Evolutionary conservation across 2,329 filamentous ascomycete genomes (phyloP), one percentile per base, ranked within the genome.

Genomic region (Botrytis fabae): DNA sequence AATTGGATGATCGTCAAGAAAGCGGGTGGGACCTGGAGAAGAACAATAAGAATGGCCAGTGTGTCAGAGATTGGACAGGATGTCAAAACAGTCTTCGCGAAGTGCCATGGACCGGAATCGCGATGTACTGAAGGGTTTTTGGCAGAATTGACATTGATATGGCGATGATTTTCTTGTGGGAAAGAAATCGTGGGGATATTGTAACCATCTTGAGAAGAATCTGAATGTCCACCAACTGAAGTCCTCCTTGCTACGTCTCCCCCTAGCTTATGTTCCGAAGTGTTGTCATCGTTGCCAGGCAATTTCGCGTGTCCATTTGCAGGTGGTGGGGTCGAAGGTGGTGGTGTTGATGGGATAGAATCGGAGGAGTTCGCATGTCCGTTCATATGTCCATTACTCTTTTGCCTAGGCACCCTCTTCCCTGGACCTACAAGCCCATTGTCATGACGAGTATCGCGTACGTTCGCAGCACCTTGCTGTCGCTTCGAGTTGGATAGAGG

Each of bases 51-150:
- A 80, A 98, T 97, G 81, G 95, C 94, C 83, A 98, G 93, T 75
- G 95, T 97, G 84, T 98, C 95, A 84, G 94, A 93, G 80, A 97
- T 90, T 71, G 95, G 95, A 79, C 95, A 95, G 70, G 94, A 94
- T 79, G 90, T 91, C 81, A 98, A 89, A 79, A 98, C 95, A 72
- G 94, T 97, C 78, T 93, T 89, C 76, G 92, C 92, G 76, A 97
- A 86, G 78, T 93, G 91, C 77, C 97, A 84, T 65, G 93, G 90
- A 74, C 92, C 92, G 71, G 90, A 86, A 80, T 92, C 90, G 78
- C 90, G 90, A 80, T 92, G 91, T 71, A 92, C 87, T 74, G 91
- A 86, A 77, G 87, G 85, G 78, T 91, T 89, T 82, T 91, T 91
- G 80, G 89, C 87, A 77, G 88, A 87, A 81, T 91, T 92, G 79